Evolutionary conservation across 2,329 filamentous ascomycete genomes (phyloP).

Genomic region (Ceratocystis albifundus): DNA sequence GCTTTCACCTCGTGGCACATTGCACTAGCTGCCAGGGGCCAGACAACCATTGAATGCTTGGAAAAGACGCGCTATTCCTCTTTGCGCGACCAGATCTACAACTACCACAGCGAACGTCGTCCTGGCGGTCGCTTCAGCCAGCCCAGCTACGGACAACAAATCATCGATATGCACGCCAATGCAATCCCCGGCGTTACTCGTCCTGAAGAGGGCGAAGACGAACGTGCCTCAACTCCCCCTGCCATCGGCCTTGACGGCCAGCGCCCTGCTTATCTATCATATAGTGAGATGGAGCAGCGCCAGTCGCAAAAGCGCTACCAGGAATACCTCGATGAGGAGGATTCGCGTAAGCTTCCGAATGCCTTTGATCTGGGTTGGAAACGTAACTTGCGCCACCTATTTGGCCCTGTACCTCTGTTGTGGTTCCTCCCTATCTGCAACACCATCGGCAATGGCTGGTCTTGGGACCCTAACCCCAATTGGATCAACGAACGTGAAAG

Average conservation of each 20-base stretch:
- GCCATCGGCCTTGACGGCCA: conserved; percentile 29
- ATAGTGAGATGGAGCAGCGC: conserved; percentile 44
- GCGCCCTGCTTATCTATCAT: conserved; percentile 39
- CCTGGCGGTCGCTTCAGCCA: conserved; percentile 38
- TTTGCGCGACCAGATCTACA: conserved; percentile 57
- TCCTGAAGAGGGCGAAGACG: conserved; percentile 67
- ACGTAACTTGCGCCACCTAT: conserved; percentile 67
- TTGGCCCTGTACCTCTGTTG: conserved; percentile 59
- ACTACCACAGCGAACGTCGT: conserved; percentile 47
- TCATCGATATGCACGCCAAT: conserved; percentile 73
- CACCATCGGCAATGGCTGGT: conserved; percentile 85
- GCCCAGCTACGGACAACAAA: conserved; percentile 56
- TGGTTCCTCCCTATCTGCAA: conserved; percentile 77
- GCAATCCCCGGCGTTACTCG: conserved; percentile 67
- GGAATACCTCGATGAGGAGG: conserved; percentile 78
- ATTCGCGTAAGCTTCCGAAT: conserved; percentile 76
- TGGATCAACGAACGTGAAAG: conserved; percentile 63
- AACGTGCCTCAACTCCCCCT: conserved; percentile 26
- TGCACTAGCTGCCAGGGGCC: conserved; percentile 61
- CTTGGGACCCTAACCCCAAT: conserved; percentile 72
- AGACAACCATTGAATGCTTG: conserved; percentile 91
- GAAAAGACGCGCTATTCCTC: conserved; percentile 93
- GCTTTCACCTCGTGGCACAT: conserved; percentile 92
- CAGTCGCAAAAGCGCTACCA: conserved; percentile 46
- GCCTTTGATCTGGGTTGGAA: conserved; percentile 85